These are phyloP conservation scores for Lactarius tabidus DNA, from an alignment of 768 basidiomycete genomes.

Conservation along the genomic window DNA sequence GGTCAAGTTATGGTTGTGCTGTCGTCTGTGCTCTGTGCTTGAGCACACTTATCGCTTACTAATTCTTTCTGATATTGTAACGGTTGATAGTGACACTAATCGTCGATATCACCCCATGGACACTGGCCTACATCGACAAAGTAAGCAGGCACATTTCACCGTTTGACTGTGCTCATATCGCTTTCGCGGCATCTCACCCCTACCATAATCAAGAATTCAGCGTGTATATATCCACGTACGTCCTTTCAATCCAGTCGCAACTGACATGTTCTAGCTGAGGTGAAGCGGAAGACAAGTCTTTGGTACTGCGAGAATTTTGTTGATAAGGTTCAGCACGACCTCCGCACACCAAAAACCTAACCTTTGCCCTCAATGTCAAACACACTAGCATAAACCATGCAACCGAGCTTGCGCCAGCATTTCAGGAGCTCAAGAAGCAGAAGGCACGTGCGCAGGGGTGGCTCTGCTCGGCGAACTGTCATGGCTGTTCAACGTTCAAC, in stretches of 20 bases:
- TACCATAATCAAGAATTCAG: slow-evolving; percentile 83
- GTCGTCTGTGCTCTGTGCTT: too few relatives aligned
- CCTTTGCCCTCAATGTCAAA: slow-evolving; percentile 68
- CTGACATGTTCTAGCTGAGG: slow-evolving; percentile 50
- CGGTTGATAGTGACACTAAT: too few relatives aligned
- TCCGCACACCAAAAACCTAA: slow-evolving; percentile 57
- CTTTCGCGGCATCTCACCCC: slow-evolving; percentile 50
- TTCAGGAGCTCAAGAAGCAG: slow-evolving; percentile 60
- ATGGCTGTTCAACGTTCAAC: slow-evolving; percentile 92
- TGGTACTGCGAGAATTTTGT: slow-evolving; percentile 76
- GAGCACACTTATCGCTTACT: too few relatives aligned
- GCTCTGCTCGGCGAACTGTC: slow-evolving; percentile 91
- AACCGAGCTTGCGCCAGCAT: slow-evolving; percentile 66
- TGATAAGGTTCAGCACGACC: slow-evolving; percentile 78
- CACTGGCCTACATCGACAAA: slow-evolving; percentile 66
- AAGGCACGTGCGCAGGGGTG: slow-evolving; percentile 63
- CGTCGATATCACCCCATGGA: too few relatives aligned
- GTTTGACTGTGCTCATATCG: background rate
- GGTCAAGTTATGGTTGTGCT: too few relatives aligned
- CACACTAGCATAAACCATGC: slow-evolving; percentile 58
- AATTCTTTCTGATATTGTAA: too few relatives aligned
- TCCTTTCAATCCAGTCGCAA: background rate
- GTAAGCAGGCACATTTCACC: slow-evolving; percentile 33
- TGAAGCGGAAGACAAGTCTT: slow-evolving; percentile 56
- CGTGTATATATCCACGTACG: slow-evolving; percentile 41